phyloP scores from a whole-genome alignment of 78 protist species.

The Isochrysis galbana region DNA sequence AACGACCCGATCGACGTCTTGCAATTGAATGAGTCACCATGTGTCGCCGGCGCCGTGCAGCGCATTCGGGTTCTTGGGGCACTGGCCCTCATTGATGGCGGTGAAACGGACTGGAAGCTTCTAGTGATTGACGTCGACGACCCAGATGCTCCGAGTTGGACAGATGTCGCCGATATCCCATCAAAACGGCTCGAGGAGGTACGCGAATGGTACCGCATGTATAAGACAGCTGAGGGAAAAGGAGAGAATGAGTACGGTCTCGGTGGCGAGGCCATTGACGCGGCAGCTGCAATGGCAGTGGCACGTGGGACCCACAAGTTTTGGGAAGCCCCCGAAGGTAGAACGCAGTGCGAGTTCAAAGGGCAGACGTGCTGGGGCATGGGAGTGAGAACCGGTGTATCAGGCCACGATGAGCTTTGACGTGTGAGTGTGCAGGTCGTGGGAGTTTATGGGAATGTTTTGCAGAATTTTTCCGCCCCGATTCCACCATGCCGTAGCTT shows the following conservation, averaged over 20 bases:
- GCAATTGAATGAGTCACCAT: not conserved
- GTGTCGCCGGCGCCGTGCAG: not conserved
- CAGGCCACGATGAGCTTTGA: too few species aligned
- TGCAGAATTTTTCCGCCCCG: too few species aligned
- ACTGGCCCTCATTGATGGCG: conserved; percentile 38
- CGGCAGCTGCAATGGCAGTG: not conserved
- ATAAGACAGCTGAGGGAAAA: not conserved
- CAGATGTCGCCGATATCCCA: not conserved
- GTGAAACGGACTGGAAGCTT: conserved; percentile 36
- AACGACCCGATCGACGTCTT: conserved; percentile 51
- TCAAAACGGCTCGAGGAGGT: not conserved
- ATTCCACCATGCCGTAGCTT: too few species aligned
- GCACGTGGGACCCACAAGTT: not conserved
- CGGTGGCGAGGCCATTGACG: not conserved
- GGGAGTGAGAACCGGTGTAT: too few species aligned
- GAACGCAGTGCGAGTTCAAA: not conserved
- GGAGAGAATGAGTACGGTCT: not conserved
- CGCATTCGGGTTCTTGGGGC: conserved; percentile 42
- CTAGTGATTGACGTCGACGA: conserved; percentile 18
- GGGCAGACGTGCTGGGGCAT: not conserved
- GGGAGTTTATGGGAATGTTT: too few species aligned
- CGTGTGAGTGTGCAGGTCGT: too few species aligned
- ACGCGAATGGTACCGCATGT: not conserved
- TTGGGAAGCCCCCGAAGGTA: not conserved
- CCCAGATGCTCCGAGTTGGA: not conserved